Percentiles rank a stretch among this genome's conserved stretches.
Evolutionary conservation across 2,329 filamentous ascomycete species (phyloP).

Genomic region (Pseudogymnoascus destructans): DNA sequence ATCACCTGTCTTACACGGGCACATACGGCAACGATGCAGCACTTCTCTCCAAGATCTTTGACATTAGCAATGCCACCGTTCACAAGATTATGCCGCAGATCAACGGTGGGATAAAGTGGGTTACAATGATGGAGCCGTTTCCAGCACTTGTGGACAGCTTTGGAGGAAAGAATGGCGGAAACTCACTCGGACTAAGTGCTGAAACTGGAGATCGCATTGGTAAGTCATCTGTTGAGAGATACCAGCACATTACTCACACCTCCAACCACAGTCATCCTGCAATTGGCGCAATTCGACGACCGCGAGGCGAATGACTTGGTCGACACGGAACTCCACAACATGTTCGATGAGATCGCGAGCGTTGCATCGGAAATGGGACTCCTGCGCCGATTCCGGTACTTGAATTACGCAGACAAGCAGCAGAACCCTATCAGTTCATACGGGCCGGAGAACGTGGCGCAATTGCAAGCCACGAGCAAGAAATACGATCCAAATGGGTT

Average conservation of each 20-base stretch:
- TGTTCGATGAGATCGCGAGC: background rate
- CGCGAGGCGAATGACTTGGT: background rate
- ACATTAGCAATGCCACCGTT: constrained; percentile 8
- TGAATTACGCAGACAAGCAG: constrained; percentile 11
- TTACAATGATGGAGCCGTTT: background rate
- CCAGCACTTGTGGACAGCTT: background rate
- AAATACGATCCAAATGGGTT: constrained; percentile 28
- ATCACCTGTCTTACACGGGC: constrained; percentile 5
- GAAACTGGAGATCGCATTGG: constrained; percentile 4
- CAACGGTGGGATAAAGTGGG: constrained; percentile 2
- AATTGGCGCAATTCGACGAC: background rate
- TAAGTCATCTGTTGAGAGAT: background rate
- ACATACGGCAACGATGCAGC: constrained; percentile 2
- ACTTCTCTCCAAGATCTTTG: constrained; percentile 9
- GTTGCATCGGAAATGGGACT: constrained; percentile 2
- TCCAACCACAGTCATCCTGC: background rate
- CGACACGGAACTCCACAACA: background rate
- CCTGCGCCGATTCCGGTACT: constrained; percentile 11
- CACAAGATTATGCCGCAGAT: constrained; percentile 2
- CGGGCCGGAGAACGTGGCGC: constrained; percentile 28
- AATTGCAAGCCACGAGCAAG: constrained; percentile 22
- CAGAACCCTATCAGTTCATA: constrained; percentile 23
- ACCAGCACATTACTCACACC: background rate
- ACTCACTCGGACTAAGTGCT: background rate
- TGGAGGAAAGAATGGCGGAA: constrained; percentile 2